Conservation (phyloP, 148 eudicot species). For the Chenopodium formosanum region DNA sequence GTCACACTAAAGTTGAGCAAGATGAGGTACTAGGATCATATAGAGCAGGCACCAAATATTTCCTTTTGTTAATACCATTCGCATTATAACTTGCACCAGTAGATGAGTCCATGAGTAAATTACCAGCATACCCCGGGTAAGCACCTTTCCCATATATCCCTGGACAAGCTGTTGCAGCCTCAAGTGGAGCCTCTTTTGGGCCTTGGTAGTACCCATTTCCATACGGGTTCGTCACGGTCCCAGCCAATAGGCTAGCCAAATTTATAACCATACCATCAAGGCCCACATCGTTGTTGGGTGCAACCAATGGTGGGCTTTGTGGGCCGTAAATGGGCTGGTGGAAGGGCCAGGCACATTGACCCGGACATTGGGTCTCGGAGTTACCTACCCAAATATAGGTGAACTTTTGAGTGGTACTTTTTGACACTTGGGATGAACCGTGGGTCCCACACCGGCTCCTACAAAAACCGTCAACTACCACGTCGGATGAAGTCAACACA, state of each 20-base stretch:
- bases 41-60: constrained; percentile 45
- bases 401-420: background rate
- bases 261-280: constrained; percentile 61
- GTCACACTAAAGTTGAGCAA: constrained; percentile 39
- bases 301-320: constrained; percentile 50
- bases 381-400: constrained; percentile 59
- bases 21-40: constrained; percentile 40
- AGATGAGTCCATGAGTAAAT: constrained; percentile 41
- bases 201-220: constrained; percentile 63
- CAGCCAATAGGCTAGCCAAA: constrained; percentile 55
- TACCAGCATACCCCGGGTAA: constrained; percentile 60
- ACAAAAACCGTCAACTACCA: constrained; percentile 43
- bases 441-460: constrained; percentile 48
- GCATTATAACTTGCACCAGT: constrained; percentile 56
- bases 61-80: constrained; percentile 39
- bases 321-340: constrained; percentile 67
- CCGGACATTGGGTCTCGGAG: constrained; percentile 62
- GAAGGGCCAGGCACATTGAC: constrained; percentile 68
- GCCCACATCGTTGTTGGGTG: constrained; percentile 66
- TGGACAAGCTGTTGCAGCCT: constrained; percentile 56
- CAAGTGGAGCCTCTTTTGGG: constrained; percentile 50
- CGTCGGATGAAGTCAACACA: constrained; percentile 46
- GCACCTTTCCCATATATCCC: constrained; percentile 56
- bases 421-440: constrained; percentile 27
- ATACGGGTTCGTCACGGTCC: constrained; percentile 59